Conservation (phyloP, 805 yeast genomes). For the Saturnispora besseyi region DNA sequence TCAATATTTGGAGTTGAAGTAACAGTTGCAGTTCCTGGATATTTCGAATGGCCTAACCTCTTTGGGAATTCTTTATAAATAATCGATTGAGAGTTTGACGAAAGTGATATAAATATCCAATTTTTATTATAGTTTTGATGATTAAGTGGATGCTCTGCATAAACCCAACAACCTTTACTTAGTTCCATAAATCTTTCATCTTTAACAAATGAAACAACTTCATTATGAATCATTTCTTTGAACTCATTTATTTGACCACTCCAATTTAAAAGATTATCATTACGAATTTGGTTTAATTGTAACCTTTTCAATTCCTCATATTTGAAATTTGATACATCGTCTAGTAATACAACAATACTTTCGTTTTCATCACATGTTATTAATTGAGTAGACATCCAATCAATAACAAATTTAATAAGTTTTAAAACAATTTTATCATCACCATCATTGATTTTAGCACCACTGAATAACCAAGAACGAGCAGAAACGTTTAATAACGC, state of each 20-base stretch:
- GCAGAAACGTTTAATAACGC: slow-evolving; percentile 10
- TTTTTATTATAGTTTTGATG: slow-evolving; percentile 10
- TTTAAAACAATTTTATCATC: slow-evolving; percentile 10
- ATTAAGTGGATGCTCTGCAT: slow-evolving; percentile 43
- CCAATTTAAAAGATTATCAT: slow-evolving; percentile 35
- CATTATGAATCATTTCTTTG: slow-evolving; percentile 39
- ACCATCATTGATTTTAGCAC: slow-evolving; percentile 6
- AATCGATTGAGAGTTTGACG: slow-evolving; percentile 56
- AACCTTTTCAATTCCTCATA: slow-evolving; percentile 43
- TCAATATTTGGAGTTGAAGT: slow-evolving; percentile 44
- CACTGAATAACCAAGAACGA: slow-evolving; percentile 13
- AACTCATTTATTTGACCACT: slow-evolving; percentile 37
- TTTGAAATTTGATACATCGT: slow-evolving; percentile 18
- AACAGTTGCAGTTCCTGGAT: slow-evolving; percentile 5
- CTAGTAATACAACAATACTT: slow-evolving; percentile 8
- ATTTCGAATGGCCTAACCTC: slow-evolving; percentile 28
- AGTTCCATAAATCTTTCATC: slow-evolving; percentile 67
- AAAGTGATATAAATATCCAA: slow-evolving; percentile 46
- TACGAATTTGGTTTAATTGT: slow-evolving; percentile 41
- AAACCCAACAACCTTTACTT: slow-evolving; percentile 77
- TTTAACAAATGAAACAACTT: slow-evolving; percentile 61
- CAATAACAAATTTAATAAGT: slow-evolving; percentile 4
- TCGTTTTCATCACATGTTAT: not conserved
- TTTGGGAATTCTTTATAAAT: slow-evolving; percentile 51
- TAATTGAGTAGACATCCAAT: slow-evolving; percentile 9